phyloP scores from a whole-genome alignment of 192 early-diverging fungal species.

The Mortierella antarctica region DNA sequence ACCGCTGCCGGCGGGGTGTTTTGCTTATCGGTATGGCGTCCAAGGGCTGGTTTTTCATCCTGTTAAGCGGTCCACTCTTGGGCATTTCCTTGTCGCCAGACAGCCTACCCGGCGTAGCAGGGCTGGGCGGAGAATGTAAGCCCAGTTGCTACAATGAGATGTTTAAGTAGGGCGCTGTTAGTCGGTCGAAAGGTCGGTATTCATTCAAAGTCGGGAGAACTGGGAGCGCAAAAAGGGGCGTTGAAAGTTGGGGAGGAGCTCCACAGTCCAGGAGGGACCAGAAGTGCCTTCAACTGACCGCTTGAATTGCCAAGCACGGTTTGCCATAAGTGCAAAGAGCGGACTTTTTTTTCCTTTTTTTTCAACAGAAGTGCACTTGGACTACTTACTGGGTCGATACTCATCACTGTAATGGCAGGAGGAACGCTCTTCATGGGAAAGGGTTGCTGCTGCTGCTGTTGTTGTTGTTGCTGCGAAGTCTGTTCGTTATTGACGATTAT shows the following conservation, averaged over 20 bases:
- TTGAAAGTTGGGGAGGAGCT: too few relatives aligned
- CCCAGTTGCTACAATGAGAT: too few relatives aligned
- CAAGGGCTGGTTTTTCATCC: slow-evolving; percentile 64
- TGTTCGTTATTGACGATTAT: too few relatives aligned
- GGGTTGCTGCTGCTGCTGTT: neutral
- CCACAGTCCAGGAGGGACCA: too few relatives aligned
- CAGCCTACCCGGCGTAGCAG: slow-evolving; percentile 27
- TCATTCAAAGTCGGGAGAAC: too few relatives aligned
- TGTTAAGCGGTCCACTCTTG: slow-evolving; percentile 59
- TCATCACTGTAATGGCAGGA: neutral
- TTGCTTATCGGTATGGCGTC: slow-evolving; percentile 84
- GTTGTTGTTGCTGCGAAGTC: neutral
- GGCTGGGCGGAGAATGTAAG: slow-evolving; percentile 7
- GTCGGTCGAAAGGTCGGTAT: too few relatives aligned
- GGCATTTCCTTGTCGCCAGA: slow-evolving; percentile 54
- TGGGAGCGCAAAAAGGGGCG: too few relatives aligned
- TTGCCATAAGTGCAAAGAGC: neutral
- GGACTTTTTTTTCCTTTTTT: neutral
- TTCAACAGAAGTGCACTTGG: neutral
- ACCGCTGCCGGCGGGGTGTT: slow-evolving; percentile 83
- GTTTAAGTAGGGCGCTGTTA: too few relatives aligned
- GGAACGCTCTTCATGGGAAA: neutral
- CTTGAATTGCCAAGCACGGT: too few relatives aligned
- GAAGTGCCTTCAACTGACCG: too few relatives aligned
- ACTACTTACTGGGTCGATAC: slow-evolving; percentile 1